Conservation (phyloP, 179 eudicot genomes). For the Amaranthus tricolor region DNA sequence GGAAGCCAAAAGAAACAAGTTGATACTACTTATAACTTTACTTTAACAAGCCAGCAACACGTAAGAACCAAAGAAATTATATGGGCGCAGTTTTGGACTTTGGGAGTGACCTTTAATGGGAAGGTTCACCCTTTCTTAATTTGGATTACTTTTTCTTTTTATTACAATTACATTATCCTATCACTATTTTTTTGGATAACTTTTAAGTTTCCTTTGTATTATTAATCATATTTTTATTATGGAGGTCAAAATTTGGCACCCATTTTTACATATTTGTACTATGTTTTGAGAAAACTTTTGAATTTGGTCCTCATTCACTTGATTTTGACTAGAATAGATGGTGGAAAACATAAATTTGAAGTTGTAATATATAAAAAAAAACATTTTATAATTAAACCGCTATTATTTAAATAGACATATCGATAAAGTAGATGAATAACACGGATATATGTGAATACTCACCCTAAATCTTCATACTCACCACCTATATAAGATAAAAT, state of each 20-base stretch:
- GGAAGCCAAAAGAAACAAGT: no score
- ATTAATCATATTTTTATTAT: slow-evolving; percentile 2
- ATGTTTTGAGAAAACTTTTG: no score
- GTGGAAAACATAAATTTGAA: no score
- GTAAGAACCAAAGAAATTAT: slow-evolving; percentile 19
- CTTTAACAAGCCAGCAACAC: slow-evolving; percentile 26
- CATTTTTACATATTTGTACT: background rate
- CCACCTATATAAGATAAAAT: no score
- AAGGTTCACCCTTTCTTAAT: slow-evolving; percentile 19
- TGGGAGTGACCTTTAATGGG: slow-evolving; percentile 16
- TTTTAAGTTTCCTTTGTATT: background rate
- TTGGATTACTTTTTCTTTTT: slow-evolving; percentile 17
- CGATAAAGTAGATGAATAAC: no score
- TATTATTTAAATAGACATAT: no score
- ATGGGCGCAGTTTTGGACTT: background rate
- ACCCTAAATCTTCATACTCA: no score
- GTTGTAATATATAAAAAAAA: no score
- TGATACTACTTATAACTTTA: background rate
- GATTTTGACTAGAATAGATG: no score
- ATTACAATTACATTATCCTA: background rate
- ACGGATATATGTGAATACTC: no score
- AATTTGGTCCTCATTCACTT: no score
- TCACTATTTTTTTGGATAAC: slow-evolving; percentile 18
- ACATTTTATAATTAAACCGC: no score
- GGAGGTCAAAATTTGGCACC: slow-evolving; percentile 19